Base-by-base conservation (phyloP, 441 rosid genomes). In the Pelargonium cotyledonis region DNA sequence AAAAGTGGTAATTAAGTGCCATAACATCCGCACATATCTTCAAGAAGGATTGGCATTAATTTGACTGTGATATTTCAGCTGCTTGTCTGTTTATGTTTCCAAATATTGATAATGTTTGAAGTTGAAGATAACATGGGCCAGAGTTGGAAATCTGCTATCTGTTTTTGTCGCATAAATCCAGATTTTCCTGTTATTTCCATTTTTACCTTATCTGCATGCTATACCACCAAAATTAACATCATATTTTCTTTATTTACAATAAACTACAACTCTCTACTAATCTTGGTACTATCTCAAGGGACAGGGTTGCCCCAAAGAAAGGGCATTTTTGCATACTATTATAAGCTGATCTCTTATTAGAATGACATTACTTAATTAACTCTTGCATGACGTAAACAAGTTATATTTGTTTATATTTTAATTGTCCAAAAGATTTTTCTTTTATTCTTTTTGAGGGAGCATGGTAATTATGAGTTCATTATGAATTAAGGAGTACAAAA, bases 321-420 rank as follows among this genome's bases (percentile, higher is more conserved):
- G 63, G 63, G 14, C 40, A 61, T 6, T 61, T 61, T 60, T 60
- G 35, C 64, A 19, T 60, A 29, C 64, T 60, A 60, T 29, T 23
- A 60, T 60, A 60, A 21, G 31, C 31, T 23, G 23, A 23, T 60
- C 15, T 23, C n/a, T 60, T 19, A 23, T 21, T 60, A 60, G 23
- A 58, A 60, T 23, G n/a, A 23, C 64, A 10, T 60, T 4, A 23
- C 6, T n/a, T 6, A 21, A 21, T n/a, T 6, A 21, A 21, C 35
- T 23, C 35, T 60, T 46, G 12, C n/a, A 46, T 46, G 51, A 9
- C 49, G 2, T 46, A 46, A 46, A 46, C 12, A 46, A 12, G 51
- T 46, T 46, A 46, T 46, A 46, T 46, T 11, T 46, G 14, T 46
- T 11, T 21, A 12, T 14, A 46, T 10, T 46, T 46, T 9, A n/a